Base-by-base conservation (phyloP, 192 early-diverging fungal species). In the Glomus cerebriforme region DNA sequence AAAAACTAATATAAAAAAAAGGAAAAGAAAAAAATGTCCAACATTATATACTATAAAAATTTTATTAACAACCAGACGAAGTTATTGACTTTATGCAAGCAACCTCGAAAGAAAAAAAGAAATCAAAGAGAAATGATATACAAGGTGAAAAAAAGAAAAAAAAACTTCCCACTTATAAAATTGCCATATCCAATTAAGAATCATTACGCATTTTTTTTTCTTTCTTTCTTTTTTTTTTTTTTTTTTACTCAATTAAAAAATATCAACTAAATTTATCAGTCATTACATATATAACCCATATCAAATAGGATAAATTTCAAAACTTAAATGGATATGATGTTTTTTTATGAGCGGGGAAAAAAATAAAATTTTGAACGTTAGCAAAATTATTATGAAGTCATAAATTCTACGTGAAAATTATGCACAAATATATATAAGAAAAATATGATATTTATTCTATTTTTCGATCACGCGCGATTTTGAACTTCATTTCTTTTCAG, bases 41-140 rank as follows among this genome's bases (percentile, higher is more conserved):
- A 22, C 49, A 54, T 22, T 7, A 22, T 54, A 22, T 54, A 54
- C 15, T 22, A 54, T 22, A 54, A 54, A 54, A 54, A 34, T 35
- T 32, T 35, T 68, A 68, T 68, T 68, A 68, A 68, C 66, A 68
- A 68, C 66, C 66, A 68, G 35, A 35, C 66, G 66, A 68, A 37
- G 66, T 68, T 68, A n/a, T 35, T 37, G n/a, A 10, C 35, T 35
- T 31, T 35, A 19, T 66, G 64, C 17, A 31, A 27, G 17, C 34
- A 32, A 68, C 35, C n/a, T 54, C 49, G 49, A 54, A 35, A 68
- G 22, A 31, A 39, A 65, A 65, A 17, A 10, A 15, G 27, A 65
- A 65, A 32, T 17, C 27, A 34, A 65, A 31, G 63, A 65, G 27
- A 22, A 31, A 68, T 35, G 29, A 64, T 64, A 64, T 29, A 64